Evolutionary conservation across 1,139 yeast genomes (phyloP), one percentile per base, ranked within the genome.

Genomic region (Casaregolazyma lundiana): DNA sequence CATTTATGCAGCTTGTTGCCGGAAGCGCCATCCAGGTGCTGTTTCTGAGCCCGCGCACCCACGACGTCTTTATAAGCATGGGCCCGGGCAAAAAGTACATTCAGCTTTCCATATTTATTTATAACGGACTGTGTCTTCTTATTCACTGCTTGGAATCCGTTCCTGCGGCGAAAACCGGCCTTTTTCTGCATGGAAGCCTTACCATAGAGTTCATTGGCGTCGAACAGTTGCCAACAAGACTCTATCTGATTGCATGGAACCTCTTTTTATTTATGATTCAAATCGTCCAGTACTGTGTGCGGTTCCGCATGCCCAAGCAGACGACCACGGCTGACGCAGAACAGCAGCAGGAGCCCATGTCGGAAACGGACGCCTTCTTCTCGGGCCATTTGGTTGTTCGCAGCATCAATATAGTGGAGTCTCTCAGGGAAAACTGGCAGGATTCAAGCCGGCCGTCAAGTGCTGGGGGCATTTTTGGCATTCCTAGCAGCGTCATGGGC

Each of bases 171-270:
- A 26, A 44, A 17, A 44, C 48, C 5, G 59, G 53, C 26, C 55
- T 54, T 16, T 62, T 53, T 45, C 47, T 65, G 16, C 69, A 66
- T 45, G 69, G 69, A 24, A 61, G 66, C 2, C 50, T 65, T 18
- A 60, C 67, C 9, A 62, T 64, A 19, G 68, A 66, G 49, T 65
- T 66, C 44, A 57, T 65, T 9, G 69, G 69, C 5, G 57, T 50
- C 9, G 58, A 55, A 41, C 58, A 57, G 1, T 50, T 56, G 30
- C 38, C 46, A 1, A 50, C 56, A 5, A 45, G 55, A 16, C 8
- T 50, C 6, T 55, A 57, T n/a, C 49, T 63, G 30, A 39, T 62
- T 2, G 37, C 44, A 2, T 54, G 61, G 54, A 65, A 62, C 43
- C 4, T 53, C 2, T 26, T 51, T 11, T 50, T 61, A 21, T 30